Evolutionary conservation across 768 basidiomycete species (phyloP).

Genomic region (Serendipita sp.): DNA sequence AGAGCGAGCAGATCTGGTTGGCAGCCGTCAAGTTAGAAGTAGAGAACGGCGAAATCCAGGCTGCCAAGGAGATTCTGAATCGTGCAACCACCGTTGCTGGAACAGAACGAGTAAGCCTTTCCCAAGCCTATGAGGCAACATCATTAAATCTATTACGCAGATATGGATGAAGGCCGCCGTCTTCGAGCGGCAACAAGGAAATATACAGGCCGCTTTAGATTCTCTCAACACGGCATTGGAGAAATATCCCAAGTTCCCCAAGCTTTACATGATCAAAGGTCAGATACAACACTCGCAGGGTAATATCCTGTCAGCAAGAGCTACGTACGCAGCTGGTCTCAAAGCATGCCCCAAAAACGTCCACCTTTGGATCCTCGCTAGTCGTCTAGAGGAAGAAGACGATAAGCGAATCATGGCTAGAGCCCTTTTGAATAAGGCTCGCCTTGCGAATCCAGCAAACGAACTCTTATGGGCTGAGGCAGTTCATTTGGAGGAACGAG

Average conservation of each 20-base stretch:
- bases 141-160: constrained; percentile 25
- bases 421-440: constrained; percentile 76
- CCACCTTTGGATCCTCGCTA: constrained; percentile 79
- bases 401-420: constrained; percentile 86
- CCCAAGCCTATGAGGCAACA: neutral
- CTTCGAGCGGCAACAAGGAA: constrained; percentile 82
- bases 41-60: constrained; percentile 80
- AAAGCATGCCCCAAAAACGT: constrained; percentile 78
- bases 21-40: constrained; percentile 95
- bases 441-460: constrained; percentile 69
- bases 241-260: constrained; percentile 80
- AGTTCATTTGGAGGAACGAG: constrained; percentile 80
- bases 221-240: constrained; percentile 58
- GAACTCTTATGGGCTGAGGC: constrained; percentile 86
- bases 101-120: constrained; percentile 60
- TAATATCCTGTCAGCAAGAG: constrained; percentile 53
- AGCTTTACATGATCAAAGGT: constrained; percentile 94
- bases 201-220: constrained; percentile 53
- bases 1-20: constrained; percentile 95
- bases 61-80: constrained; percentile 71
- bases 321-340: constrained; percentile 67
- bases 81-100: constrained; percentile 84
- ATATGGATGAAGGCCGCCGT: constrained; percentile 99
- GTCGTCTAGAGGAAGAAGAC: constrained; percentile 78
- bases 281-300: constrained; percentile 61